Conservation (phyloP, 2,329 filamentous ascomycete species). For the Fusarium citri region DNA sequence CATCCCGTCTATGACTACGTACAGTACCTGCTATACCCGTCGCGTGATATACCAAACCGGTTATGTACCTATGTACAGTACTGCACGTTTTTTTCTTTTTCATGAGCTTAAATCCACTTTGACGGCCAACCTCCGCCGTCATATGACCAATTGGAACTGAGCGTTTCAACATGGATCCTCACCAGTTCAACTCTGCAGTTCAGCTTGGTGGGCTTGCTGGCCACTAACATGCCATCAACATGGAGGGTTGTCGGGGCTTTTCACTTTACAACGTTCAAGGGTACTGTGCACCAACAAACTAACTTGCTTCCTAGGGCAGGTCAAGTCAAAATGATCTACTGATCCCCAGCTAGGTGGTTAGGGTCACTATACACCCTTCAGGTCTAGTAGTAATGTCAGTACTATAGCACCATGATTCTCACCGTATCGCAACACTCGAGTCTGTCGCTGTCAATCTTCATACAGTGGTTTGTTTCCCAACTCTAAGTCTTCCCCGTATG, state of each 20-base stretch:
- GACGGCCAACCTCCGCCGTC: background rate
- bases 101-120: conserved; percentile 31
- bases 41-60: background rate
- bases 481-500: background rate
- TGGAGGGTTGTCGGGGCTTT: background rate
- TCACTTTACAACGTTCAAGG: background rate
- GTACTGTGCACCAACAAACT: background rate
- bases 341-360: background rate
- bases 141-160: background rate
- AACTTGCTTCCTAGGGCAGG: background rate
- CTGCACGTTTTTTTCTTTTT: conserved; percentile 25
- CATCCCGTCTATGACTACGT: background rate
- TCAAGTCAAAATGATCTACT: background rate
- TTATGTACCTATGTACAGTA: conserved; percentile 2
- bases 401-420: background rate
- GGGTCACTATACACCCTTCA: background rate
- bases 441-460: background rate
- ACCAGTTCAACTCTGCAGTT: background rate
- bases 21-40: background rate
- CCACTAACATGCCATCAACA: background rate
- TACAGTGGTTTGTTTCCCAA: background rate
- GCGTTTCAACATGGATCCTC: background rate
- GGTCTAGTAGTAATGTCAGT: background rate
- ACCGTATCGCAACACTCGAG: background rate
- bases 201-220: background rate